Evolutionary conservation across 2,329 filamentous ascomycete genomes (phyloP), one percentile per base, ranked within the genome.

Genomic region (Coleophoma cylindrospora): DNA sequence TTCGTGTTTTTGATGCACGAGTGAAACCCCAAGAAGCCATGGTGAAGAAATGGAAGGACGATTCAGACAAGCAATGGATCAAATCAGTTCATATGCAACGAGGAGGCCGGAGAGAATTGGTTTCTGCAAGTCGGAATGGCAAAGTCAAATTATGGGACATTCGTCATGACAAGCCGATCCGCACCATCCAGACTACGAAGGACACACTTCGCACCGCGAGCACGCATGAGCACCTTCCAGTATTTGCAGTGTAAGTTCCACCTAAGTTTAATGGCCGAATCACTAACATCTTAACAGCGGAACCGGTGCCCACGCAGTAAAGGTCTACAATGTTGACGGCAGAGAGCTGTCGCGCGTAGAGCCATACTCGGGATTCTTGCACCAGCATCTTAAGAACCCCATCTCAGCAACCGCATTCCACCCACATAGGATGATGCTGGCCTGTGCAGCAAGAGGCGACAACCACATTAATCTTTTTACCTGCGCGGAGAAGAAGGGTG

Each of bases 121-220:
- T 99, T 48, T 92, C 87, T 40, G 94, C 91, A 17, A 95, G 91
- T 64, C 83, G 90, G 43, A 94, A 96, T 63, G 94, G 94, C 54
- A 94, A 94, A 64, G 88, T 99, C 56, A 91, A 89, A 66, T 76
- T 99, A 14, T 99, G 94, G 94, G 94, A 99, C 68, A 90, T 99
- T 46, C 83, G 94, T 45, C 89, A 90, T 83, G 87, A 94, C 56
- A 78, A 79, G 58, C 84, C 87, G 5, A 74, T 95, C 46, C 83
- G 84, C 53, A 83, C 83, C 2, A 86, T 92, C 61, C 78, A 83
- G 63, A 84, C 87, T 7, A 92, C 89, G 3, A 83, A 79, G 53
- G 84, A 91, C 61, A 87, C 86, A 9, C 77, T 96, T 53, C 83
- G 91, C 49, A 95, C 89, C 15, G 79, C 95, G 50, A 94, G 88